phyloP scores from a whole-genome alignment of 1,139 yeast genomes.

The Kurtzmaniella natalensis region DNA sequence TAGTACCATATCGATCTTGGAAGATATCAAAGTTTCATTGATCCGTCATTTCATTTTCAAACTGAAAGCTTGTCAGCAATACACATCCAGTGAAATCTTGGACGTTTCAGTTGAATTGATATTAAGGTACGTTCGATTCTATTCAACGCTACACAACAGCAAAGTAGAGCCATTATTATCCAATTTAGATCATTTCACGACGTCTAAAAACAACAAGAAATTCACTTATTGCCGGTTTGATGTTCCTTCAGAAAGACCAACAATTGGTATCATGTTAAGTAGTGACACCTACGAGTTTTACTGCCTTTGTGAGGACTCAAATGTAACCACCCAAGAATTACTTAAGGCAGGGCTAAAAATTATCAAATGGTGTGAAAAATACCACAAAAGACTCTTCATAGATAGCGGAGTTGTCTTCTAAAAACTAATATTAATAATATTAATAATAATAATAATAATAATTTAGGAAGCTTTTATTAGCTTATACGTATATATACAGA shows the following conservation, averaged over 20 bases:
- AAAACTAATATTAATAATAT: background rate
- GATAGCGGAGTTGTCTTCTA: constrained; percentile 19
- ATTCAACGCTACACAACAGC: constrained; percentile 25
- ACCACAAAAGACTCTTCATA: constrained; percentile 31
- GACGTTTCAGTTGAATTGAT: constrained; percentile 12
- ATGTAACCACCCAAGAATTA: constrained; percentile 25
- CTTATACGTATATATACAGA: too few species aligned
- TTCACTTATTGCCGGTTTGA: background rate
- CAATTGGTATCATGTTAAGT: constrained; percentile 37
- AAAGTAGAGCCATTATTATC: constrained; percentile 22
- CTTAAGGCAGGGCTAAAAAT: constrained; percentile 30
- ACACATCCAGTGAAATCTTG: constrained; percentile 24
- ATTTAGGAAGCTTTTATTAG: too few species aligned
- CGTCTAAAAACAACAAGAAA: too few species aligned
- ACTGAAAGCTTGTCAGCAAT: constrained; percentile 49
- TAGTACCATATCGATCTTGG: constrained; percentile 16
- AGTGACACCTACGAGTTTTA: constrained; percentile 36
- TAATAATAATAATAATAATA: too few species aligned
- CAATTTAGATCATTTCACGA: background rate
- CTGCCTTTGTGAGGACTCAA: constrained; percentile 28
- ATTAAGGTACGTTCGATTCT: constrained; percentile 28
- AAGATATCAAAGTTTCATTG: constrained; percentile 55
- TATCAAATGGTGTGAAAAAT: constrained; percentile 38
- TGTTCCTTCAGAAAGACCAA: background rate
- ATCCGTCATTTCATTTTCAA: constrained; percentile 80